Base-by-base conservation (phyloP, 441 rosid genomes). In the Breynia disticha region DNA sequence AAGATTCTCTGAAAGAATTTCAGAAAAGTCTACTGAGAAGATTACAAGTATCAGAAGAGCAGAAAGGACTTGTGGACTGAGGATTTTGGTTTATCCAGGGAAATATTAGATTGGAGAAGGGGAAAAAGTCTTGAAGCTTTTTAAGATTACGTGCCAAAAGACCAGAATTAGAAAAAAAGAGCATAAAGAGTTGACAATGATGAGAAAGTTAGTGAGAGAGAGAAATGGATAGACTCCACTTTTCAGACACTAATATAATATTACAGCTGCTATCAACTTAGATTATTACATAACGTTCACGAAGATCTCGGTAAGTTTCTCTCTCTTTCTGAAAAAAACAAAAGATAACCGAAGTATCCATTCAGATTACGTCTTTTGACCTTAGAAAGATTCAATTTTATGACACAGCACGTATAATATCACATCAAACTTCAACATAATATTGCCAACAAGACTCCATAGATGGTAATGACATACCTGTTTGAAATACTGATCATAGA, bases 351-450 rank as follows among this genome's bases (percentile, higher is more conserved):
- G 35, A 28, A 28, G 8, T 38, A 32, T 20, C 57, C 52, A 43
- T 58, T 57, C 47, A 62, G 46, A 46, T 35, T 49, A 64, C 49
- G 35, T 28, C 35, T 4, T 28, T 28, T 4, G 35, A 28, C 5
- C 35, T 28, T 9, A 28, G 35, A 28, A 28, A 28, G 35, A 28
- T 28, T 28, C 35, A 28, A 28, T 39, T 54, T 17, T 61, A 56
- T 66, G 71, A 73, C 71, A 73, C 70, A 44, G 9, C 52, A 55
- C 57, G 20, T 21, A 51, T 18, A 45, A 45, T n/a, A 45, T 45
- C 2, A 15, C 13, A 7, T 18, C 35, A 28, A 28, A 28, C 35
- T 28, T 28, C 35, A 28, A 1, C 7, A 28, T 28, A 28, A 28
- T 28, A 45, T 15, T 45, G 1, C 17, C 48, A n/a, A 5, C 48